Evolutionary conservation across 2,329 filamentous ascomycete genomes (phyloP).

Genomic region (Aotearoamyces nothofagi): DNA sequence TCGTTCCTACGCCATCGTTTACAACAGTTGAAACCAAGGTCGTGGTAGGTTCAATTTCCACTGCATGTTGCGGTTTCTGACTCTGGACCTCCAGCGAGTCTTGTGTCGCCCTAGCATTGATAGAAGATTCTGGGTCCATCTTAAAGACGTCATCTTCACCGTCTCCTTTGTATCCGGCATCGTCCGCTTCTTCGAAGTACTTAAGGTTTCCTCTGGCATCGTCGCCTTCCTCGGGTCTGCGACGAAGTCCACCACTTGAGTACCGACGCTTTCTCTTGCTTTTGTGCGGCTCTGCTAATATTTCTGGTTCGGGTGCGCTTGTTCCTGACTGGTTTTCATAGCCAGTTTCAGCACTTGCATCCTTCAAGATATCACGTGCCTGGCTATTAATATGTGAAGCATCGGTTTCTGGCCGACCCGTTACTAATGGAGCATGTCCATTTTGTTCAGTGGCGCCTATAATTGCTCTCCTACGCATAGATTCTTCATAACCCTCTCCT

Average conservation of each 20-base stretch:
- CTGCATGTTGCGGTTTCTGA: neutral
- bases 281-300: constrained; percentile 3
- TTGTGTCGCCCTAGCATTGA: constrained; percentile 9
- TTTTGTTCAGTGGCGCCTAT: constrained; percentile 12
- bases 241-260: constrained; percentile 70
- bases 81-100: neutral
- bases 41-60: neutral
- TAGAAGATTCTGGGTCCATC: constrained; percentile 36
- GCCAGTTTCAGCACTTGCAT: constrained; percentile 21
- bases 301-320: constrained; percentile 48
- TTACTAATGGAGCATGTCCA: constrained; percentile 4
- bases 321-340: constrained; percentile 35
- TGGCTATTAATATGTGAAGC: constrained; percentile 6
- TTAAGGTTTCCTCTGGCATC: constrained; percentile 65
- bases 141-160: constrained; percentile 54
- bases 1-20: constrained; percentile 1
- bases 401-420: constrained; percentile 6
- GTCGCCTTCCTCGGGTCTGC: constrained; percentile 57
- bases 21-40: too few species aligned
- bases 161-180: constrained; percentile 63
- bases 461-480: constrained; percentile 18
- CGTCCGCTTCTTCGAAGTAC: constrained; percentile 81
- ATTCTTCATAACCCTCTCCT: constrained; percentile 21
- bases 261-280: constrained; percentile 51
- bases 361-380: constrained; percentile 16